These are phyloP conservation scores for Coriolopsis trogii DNA, from an alignment of 1,284 basidiomycete species.

Conservation along the genomic window DNA sequence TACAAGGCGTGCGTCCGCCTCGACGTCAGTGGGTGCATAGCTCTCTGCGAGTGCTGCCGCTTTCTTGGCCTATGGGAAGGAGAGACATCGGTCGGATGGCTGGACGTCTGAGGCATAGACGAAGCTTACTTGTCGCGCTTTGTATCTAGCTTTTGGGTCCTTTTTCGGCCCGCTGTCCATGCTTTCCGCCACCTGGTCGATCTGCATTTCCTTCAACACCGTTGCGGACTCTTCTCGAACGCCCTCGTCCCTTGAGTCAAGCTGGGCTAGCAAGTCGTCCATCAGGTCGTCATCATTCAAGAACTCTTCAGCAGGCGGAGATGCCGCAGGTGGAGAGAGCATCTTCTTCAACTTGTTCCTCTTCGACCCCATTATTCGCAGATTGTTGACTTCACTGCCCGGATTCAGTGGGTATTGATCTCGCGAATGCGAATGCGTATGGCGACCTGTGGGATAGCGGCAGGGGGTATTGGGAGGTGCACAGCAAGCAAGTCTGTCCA, in stretches of 20 bases:
- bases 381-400: too few relatives aligned
- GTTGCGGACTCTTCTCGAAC: slow-evolving; percentile 53
- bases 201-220: slow-evolving; percentile 51
- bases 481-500: too few relatives aligned
- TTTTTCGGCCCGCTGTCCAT: slow-evolving; percentile 52
- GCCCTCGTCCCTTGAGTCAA: slow-evolving; percentile 61
- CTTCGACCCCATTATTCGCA: slow-evolving; percentile 43
- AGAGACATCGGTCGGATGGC: slow-evolving; percentile 1
- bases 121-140: slow-evolving; percentile 74
- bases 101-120: slow-evolving; percentile 3
- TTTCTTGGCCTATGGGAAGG: slow-evolving; percentile 66
- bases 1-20: slow-evolving; percentile 65
- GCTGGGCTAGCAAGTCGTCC: slow-evolving; percentile 72
- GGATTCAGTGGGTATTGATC: too few relatives aligned
- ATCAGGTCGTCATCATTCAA: slow-evolving; percentile 58
- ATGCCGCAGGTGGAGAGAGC: slow-evolving; percentile 30
- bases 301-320: slow-evolving; percentile 19
- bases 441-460: too few relatives aligned
- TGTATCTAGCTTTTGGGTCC: slow-evolving; percentile 73
- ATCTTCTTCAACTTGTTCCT: slow-evolving; percentile 56
- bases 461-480: too few relatives aligned
- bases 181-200: slow-evolving; percentile 42
- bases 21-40: slow-evolving; percentile 61
- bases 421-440: too few relatives aligned
- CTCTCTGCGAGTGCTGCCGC: slow-evolving; percentile 69